phyloP scores from a whole-genome alignment of 1,284 basidiomycete species.

The Xerocomus cyaneibrunnescens region DNA sequence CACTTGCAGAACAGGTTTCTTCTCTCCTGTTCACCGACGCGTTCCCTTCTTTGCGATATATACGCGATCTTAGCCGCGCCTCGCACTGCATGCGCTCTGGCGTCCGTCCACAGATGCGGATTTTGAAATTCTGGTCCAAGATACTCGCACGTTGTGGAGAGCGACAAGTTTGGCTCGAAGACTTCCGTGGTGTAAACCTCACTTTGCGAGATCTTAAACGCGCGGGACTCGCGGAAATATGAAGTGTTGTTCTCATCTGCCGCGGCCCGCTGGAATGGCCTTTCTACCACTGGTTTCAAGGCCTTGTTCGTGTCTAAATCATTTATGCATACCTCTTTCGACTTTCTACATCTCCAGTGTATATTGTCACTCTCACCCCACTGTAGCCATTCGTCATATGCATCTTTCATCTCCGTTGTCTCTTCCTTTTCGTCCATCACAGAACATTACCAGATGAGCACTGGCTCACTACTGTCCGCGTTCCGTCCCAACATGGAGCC shows the following conservation, averaged over 20 bases:
- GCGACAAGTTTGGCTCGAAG: conserved; percentile 33
- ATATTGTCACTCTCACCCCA: conserved; percentile 27
- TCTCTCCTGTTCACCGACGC: conserved; percentile 55
- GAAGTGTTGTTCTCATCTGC: background rate
- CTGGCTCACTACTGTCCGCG: conserved; percentile 1
- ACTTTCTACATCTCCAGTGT: conserved; percentile 26
- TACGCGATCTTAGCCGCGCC: conserved; percentile 53
- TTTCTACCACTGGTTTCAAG: conserved; percentile 1
- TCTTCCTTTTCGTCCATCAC: background rate
- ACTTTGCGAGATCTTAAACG: conserved; percentile 34
- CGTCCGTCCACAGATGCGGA: conserved; percentile 26
- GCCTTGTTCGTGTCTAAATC: background rate
- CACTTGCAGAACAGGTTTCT: conserved; percentile 61
- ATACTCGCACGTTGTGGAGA: conserved; percentile 35
- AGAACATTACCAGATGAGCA: background rate
- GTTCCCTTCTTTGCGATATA: conserved; percentile 60
- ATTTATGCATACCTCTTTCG: conserved; percentile 22
- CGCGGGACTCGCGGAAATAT: conserved; percentile 27
- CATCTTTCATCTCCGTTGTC: conserved; percentile 21
- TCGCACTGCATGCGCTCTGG: conserved; percentile 35
- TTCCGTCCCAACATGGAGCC: conserved; percentile 9
- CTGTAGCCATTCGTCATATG: conserved; percentile 34
- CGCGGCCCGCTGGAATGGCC: background rate
- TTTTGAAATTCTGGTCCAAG: conserved; percentile 37
- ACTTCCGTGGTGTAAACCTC: conserved; percentile 34